phyloP scores from a whole-genome alignment of 805 yeast species.

The Wickerhamiella kazuoi region DNA sequence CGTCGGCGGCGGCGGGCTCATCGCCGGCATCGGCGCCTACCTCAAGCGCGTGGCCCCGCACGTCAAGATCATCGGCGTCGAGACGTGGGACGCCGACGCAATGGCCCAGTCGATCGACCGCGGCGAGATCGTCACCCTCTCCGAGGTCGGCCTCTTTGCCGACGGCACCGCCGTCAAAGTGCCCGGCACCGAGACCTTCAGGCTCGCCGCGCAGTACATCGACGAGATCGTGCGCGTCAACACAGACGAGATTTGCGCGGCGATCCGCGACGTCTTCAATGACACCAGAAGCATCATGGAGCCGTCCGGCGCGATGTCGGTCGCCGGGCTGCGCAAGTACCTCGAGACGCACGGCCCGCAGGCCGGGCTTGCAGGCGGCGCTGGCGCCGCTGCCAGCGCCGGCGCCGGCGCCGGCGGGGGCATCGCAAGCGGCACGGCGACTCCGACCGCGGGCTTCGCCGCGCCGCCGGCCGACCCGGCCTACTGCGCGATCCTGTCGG shows the following conservation, averaged over 20 bases:
- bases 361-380: slow-evolving; percentile 14
- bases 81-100: slow-evolving; percentile 92
- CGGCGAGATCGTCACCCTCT: slow-evolving; percentile 37
- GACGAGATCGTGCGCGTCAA: slow-evolving; percentile 74
- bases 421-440: too few species aligned
- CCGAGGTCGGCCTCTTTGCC: slow-evolving; percentile 86
- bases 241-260: slow-evolving; percentile 93
- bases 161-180: slow-evolving; percentile 95
- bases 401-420: too few species aligned
- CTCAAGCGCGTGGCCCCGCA: slow-evolving; percentile 95
- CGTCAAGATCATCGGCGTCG: slow-evolving; percentile 87
- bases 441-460: too few species aligned
- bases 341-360: slow-evolving; percentile 38
- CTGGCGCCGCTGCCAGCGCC: not conserved
- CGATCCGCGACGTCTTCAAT: slow-evolving; percentile 88
- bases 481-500: slow-evolving; percentile 74
- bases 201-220: slow-evolving; percentile 57
- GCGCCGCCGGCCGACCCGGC: slow-evolving; percentile 65
- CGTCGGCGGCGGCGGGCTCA: slow-evolving; percentile 94
- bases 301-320: slow-evolving; percentile 93
- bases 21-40: slow-evolving; percentile 82
- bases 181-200: slow-evolving; percentile 81
- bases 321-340: slow-evolving; percentile 85
- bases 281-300: slow-evolving; percentile 89
- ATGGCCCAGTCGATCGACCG: slow-evolving; percentile 49